phyloP scores from a whole-genome alignment of 768 basidiomycete species.

The Asterophora parasitica region DNA sequence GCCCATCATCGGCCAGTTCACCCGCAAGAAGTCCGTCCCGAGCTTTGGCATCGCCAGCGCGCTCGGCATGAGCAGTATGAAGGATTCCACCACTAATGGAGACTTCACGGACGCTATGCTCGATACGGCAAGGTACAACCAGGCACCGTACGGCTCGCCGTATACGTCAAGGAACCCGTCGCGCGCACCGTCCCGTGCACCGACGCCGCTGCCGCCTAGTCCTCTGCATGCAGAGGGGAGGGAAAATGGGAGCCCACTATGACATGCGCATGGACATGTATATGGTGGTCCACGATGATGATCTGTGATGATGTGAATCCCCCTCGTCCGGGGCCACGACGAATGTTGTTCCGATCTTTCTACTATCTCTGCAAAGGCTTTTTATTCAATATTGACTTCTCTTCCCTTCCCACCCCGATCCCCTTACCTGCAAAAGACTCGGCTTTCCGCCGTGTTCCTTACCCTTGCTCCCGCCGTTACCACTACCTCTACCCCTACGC shows the following conservation, averaged over 20 bases:
- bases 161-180: constrained; percentile 32
- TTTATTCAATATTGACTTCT: too few species aligned
- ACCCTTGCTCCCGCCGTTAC: too few species aligned
- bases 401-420: too few species aligned
- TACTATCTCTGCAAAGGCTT: neutral
- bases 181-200: constrained; percentile 27
- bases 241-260: constrained; percentile 5
- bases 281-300: neutral
- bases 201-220: constrained; percentile 22
- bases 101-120: constrained; percentile 22
- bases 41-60: constrained; percentile 51
- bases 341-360: neutral
- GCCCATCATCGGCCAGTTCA: constrained; percentile 59
- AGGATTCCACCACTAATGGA: constrained; percentile 10
- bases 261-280: too few species aligned
- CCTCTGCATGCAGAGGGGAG: constrained; percentile 12
- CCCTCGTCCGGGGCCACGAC: neutral
- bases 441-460: too few species aligned
- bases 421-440: too few species aligned
- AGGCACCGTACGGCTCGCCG: constrained; percentile 39
- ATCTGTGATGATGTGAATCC: neutral
- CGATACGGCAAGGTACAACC: constrained; percentile 33
- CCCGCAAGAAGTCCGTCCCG: constrained; percentile 35
- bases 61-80: constrained; percentile 31
- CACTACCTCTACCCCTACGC: neutral